Percentiles rank a stretch among this genome's conserved stretches.
Conservation (phyloP, 75 land plant genomes). For the Sequoiadendron giganteum region DNA sequence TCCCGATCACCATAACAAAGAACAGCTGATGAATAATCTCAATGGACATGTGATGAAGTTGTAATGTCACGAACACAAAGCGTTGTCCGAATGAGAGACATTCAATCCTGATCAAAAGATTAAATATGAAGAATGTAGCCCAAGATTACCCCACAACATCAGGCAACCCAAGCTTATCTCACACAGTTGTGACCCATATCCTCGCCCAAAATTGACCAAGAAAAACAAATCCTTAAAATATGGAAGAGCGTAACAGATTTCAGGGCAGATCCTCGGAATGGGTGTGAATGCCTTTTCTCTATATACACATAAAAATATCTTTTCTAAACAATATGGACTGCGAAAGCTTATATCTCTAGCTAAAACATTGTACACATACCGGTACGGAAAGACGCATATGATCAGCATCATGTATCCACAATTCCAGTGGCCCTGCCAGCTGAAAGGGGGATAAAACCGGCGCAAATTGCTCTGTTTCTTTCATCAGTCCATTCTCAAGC, state of each 20-base stretch:
- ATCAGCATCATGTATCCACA: conserved; percentile 96
- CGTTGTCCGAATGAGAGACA: too few relatives aligned
- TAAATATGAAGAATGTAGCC: too few relatives aligned
- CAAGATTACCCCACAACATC: too few relatives aligned
- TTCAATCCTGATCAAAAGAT: too few relatives aligned
- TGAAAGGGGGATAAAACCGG: conserved; percentile 85
- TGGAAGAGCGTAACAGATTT: neutral
- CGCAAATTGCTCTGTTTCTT: conserved; percentile 18
- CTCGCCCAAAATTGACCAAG: neutral
- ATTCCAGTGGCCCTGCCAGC: conserved; percentile 92
- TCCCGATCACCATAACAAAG: too few relatives aligned
- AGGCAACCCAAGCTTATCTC: too few relatives aligned
- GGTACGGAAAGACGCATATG: conserved; percentile 85
- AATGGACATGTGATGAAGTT: too few relatives aligned
- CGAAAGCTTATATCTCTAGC: neutral
- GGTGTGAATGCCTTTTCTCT: neutral
- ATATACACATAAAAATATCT: neutral
- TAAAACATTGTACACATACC: conserved; percentile 34
- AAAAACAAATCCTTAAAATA: neutral
- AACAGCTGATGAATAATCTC: too few relatives aligned
- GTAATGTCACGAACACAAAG: too few relatives aligned
- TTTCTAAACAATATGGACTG: neutral
- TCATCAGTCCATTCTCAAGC: conserved; percentile 21
- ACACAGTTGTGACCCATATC: too few relatives aligned
- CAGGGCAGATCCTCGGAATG: neutral